Conservation (phyloP, 352 stramenopile genomes). For the Pythium plurisporium region DNA sequence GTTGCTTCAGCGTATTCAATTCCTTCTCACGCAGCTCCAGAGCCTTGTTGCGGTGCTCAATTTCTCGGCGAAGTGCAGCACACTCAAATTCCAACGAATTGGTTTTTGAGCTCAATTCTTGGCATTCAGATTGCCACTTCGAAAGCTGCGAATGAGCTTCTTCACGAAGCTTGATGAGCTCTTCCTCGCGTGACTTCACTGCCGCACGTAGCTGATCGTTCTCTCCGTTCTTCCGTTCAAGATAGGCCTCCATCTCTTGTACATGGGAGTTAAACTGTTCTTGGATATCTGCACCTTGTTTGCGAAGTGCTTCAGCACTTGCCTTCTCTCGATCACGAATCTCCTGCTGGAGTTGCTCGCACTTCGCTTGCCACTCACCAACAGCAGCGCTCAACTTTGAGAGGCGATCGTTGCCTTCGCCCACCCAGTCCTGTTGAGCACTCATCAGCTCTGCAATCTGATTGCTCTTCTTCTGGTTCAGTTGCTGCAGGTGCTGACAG, state of each 20-base stretch:
- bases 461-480: conserved; percentile 45
- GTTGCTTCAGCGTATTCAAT: conserved; percentile 38
- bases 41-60: conserved; percentile 50
- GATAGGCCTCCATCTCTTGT: conserved; percentile 26
- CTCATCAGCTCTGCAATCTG: conserved; percentile 51
- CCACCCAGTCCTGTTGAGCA: conserved; percentile 33
- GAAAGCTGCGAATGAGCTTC: conserved; percentile 36
- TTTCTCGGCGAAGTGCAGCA: conserved; percentile 40
- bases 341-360: conserved; percentile 40
- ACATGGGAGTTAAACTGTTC: conserved; percentile 56
- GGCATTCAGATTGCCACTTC: conserved; percentile 47
- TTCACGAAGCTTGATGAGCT: conserved; percentile 27
- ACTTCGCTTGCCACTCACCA: conserved; percentile 30
- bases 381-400: conserved; percentile 10
- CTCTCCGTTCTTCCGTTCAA: conserved; percentile 37
- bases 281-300: conserved; percentile 49
- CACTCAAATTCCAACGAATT: conserved; percentile 38
- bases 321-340: conserved; percentile 42
- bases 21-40: conserved; percentile 49
- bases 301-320: conserved; percentile 41
- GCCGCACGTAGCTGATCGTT: conserved; percentile 47
- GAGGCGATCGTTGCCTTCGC: conserved; percentile 17
- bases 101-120: conserved; percentile 37
- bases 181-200: conserved; percentile 47
- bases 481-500: conserved; percentile 43